Conservation (phyloP, 2,329 filamentous ascomycete genomes). For the Annulohypoxylon truncatum region DNA sequence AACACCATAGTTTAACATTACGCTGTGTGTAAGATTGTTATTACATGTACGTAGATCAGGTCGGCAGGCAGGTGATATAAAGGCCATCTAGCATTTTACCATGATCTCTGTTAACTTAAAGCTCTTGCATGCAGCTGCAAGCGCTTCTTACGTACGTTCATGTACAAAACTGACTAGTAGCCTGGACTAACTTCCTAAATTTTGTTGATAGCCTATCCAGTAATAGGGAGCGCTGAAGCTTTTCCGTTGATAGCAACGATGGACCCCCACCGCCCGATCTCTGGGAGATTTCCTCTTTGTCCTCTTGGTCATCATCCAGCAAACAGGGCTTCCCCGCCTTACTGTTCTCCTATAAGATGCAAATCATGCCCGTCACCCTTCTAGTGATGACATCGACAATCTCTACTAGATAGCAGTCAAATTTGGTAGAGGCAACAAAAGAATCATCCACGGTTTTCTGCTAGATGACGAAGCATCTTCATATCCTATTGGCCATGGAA, state of each 20-base stretch:
- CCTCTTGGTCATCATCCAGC: slow-evolving; percentile 23
- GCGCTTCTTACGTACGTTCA: slow-evolving; percentile 17
- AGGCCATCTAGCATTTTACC: background rate
- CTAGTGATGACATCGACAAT: slow-evolving; percentile 30
- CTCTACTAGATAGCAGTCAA: background rate
- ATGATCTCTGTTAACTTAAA: slow-evolving; percentile 14
- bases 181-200: background rate
- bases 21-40: background rate
- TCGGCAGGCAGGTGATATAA: background rate
- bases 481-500: background rate
- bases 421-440: slow-evolving; percentile 18
- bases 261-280: slow-evolving; percentile 24
- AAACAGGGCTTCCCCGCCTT: slow-evolving; percentile 34
- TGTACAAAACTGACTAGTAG: slow-evolving; percentile 8
- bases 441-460: background rate
- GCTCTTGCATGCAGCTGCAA: slow-evolving; percentile 27
- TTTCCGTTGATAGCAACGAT: slow-evolving; percentile 18
- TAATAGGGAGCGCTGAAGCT: background rate
- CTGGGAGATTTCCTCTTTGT: slow-evolving; percentile 20
- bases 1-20: background rate
- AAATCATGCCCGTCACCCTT: slow-evolving; percentile 22
- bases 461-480: background rate
- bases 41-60: background rate
- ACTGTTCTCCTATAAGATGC: slow-evolving; percentile 10
- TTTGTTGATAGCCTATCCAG: background rate